These are phyloP conservation scores for Phlyctochytrium bullatum DNA, from an alignment of 192 early-diverging fungal species.

Conservation along the genomic window DNA sequence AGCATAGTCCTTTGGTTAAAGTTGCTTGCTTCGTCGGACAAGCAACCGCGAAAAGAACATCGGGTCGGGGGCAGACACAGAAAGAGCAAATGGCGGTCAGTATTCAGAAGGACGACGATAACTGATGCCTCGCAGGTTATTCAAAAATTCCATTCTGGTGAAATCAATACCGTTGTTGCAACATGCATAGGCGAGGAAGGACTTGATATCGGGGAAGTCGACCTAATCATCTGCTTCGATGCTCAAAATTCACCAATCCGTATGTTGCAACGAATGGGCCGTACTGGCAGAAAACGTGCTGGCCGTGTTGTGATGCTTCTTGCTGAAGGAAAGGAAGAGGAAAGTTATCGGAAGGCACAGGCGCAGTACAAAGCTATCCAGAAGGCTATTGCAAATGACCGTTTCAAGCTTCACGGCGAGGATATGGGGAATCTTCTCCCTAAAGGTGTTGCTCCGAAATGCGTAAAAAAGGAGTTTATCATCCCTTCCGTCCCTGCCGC, in stretches of 20 bases:
- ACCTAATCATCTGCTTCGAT: conserved; percentile 91
- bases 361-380: conserved; percentile 65
- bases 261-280: conserved; percentile 71
- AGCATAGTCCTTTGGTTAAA: conserved; percentile 65
- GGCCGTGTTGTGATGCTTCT: conserved; percentile 65
- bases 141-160: conserved; percentile 69
- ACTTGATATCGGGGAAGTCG: conserved; percentile 93
- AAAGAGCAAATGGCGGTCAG: conserved; percentile 78
- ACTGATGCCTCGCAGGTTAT: conserved; percentile 51
- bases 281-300: conserved; percentile 75
- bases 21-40: conserved; percentile 85
- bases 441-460: background rate
- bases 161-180: conserved; percentile 82
- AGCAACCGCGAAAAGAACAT: conserved; percentile 25
- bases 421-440: background rate
- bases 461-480: background rate
- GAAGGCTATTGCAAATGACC: conserved; percentile 40
- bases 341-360: conserved; percentile 51
- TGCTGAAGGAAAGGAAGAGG: conserved; percentile 67
- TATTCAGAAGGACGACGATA: background rate
- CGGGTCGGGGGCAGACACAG: conserved; percentile 72
- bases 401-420: background rate
- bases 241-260: conserved; percentile 70
- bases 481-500: too few relatives aligned
- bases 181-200: conserved; percentile 96